phyloP scores from a whole-genome alignment of 2,329 filamentous ascomycete species.

The Pseudocercospora fuligena region DNA sequence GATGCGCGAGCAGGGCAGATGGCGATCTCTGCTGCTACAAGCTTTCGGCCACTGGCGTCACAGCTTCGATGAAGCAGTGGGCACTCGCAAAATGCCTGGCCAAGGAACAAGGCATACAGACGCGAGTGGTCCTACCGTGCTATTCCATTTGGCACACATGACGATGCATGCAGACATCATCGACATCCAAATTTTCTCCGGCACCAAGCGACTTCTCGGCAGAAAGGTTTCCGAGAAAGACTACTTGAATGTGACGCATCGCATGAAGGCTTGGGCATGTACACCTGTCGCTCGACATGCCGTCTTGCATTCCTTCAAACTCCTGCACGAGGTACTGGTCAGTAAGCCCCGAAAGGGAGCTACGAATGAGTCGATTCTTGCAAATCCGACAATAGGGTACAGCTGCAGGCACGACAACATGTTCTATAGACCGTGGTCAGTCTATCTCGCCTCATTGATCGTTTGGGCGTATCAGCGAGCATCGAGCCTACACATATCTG shows the following conservation, averaged over 20 bases:
- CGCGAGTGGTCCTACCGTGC: slow-evolving; percentile 71
- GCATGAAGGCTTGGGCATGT: slow-evolving; percentile 87
- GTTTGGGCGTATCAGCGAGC: slow-evolving; percentile 94
- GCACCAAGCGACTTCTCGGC: slow-evolving; percentile 80
- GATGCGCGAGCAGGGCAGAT: slow-evolving; percentile 84
- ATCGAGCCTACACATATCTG: slow-evolving; percentile 18
- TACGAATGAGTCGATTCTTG: slow-evolving; percentile 42
- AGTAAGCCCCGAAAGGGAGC: slow-evolving; percentile 43
- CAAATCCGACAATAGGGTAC: slow-evolving; percentile 55
- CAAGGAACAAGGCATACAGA: slow-evolving; percentile 36
- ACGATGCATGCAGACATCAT: slow-evolving; percentile 95
- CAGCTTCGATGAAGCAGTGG: slow-evolving; percentile 81
- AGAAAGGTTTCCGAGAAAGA: slow-evolving; percentile 82
- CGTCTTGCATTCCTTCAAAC: slow-evolving; percentile 86
- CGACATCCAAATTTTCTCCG: slow-evolving; percentile 91
- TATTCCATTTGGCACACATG: slow-evolving; percentile 93
- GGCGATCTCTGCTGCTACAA: slow-evolving; percentile 79
- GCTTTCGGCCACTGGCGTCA: slow-evolving; percentile 92
- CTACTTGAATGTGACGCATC: slow-evolving; percentile 74
- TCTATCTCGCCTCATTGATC: slow-evolving; percentile 87
- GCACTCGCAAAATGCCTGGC: slow-evolving; percentile 47
- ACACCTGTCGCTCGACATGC: slow-evolving; percentile 85
- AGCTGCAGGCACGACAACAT: slow-evolving; percentile 85
- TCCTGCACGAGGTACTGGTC: slow-evolving; percentile 77
- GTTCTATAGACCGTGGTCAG: slow-evolving; percentile 87